Evolutionary conservation across 129 eudicot genomes (phyloP).

Genomic region (Smallanthus sonchifolius): DNA sequence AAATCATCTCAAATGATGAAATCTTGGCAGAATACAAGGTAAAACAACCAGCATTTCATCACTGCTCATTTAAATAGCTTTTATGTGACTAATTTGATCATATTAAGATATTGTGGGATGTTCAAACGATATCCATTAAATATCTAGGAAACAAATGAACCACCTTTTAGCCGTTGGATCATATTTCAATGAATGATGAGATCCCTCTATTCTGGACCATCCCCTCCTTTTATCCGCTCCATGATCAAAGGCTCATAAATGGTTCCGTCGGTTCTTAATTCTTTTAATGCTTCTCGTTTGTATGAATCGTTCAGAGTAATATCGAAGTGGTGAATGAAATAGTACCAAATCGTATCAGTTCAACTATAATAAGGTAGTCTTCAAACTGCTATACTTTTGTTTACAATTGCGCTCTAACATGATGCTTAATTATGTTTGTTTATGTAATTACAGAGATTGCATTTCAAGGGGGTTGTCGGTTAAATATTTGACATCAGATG

Average conservation of each 20-base stretch:
- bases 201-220: neutral
- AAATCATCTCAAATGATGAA: slow-evolving; percentile 45
- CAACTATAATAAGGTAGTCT: slow-evolving; percentile 74
- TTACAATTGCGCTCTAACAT: neutral
- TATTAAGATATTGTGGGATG: neutral
- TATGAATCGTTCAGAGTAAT: slow-evolving; percentile 47
- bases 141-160: neutral
- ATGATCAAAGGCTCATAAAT: neutral
- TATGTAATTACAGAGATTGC: slow-evolving; percentile 54
- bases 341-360: slow-evolving; percentile 81
- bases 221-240: neutral
- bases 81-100: neutral
- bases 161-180: neutral
- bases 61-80: neutral
- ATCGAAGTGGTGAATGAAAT: slow-evolving; percentile 76
- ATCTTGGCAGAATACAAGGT: slow-evolving; percentile 67
- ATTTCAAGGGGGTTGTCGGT: slow-evolving; percentile 73
- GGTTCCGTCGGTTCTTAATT: neutral
- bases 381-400: neutral
- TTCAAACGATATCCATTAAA: neutral
- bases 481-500: slow-evolving; percentile 76
- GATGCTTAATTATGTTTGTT: neutral
- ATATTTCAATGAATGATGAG: neutral
- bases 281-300: neutral
- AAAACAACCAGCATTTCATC: neutral